Base-by-base conservation (phyloP, 352 stramenopile species). In the Saprolegnia parasitica region DNA sequence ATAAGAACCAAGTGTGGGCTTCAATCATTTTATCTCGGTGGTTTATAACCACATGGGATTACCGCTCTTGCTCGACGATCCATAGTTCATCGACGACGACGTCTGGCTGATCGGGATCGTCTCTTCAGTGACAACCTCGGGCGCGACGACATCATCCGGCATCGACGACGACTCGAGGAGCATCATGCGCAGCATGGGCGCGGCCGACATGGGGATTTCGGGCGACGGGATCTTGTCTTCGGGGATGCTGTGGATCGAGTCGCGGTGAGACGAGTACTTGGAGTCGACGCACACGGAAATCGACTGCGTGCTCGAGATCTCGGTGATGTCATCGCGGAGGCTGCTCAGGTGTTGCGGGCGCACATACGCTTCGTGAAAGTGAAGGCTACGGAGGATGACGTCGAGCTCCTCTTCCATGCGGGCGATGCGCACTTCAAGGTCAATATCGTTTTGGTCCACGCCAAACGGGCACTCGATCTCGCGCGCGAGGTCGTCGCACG, bases 391-490 rank as follows among this genome's bases (percentile, higher is more conserved):
- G 20, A 93, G 80, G 13, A 93, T 70, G 65, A 93, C 83, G 1
- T 83, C 90, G 49, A 93, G 80, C 58, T 93, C 85, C 70, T 93
- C 80, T 58, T 93, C 85, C 66, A 93, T 93, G 71, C 90, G 80
- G 13, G 90, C 54, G 54, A 93, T 75, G 0, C 83, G 74, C 3
- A 80, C 77, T 62, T 93, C 86, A 13, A 93, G 70, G 61, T 93
- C 86, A 23, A 93, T 91, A 65, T 93, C 83, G 61, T 93, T 93
- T 26, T 81, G 78, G 26, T 93, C 86, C 15, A 90, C 60, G 0
- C 86, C 86, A 64, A 93, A 91, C 1, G 86, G 86, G 35, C 83
- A 90, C 71, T 93, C 86, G 58, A 93, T 93, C 67, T 93, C 83
- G 79, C 89, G 89, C 0, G 86, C 84, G 9, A 93, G 79, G 70